A percentile compares a stretch with the other conserved stretches of the same genome.
These are phyloP conservation scores for Anthracocystis setariae DNA, from an alignment of 1,284 basidiomycete genomes.

Conservation along the genomic window DNA sequence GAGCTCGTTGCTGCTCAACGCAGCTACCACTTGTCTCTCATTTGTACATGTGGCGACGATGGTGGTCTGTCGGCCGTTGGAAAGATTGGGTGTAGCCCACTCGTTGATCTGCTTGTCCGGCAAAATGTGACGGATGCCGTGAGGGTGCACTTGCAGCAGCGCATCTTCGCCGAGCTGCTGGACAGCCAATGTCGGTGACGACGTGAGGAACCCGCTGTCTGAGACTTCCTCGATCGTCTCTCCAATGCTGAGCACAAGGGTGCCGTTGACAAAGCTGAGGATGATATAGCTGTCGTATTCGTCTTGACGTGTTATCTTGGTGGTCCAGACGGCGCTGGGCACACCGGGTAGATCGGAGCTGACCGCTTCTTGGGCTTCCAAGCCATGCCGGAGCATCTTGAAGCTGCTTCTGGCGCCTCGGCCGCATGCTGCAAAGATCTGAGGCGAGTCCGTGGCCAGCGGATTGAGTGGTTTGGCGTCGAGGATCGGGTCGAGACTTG, in stretches of 20 bases:
- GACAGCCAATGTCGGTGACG: conserved; percentile 62
- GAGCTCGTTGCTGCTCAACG: conserved; percentile 64
- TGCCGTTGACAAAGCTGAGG: conserved; percentile 67
- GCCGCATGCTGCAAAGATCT: conserved; percentile 65
- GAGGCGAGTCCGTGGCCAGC: conserved; percentile 59
- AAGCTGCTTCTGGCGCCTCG: conserved; percentile 63
- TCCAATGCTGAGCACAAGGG: conserved; percentile 65
- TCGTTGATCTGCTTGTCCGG: conserved; percentile 63
- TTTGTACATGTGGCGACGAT: conserved; percentile 66
- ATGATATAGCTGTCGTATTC: conserved; percentile 66
- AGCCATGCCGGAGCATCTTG: conserved; percentile 65
- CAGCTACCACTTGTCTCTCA: conserved; percentile 64
- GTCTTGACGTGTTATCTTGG: conserved; percentile 57
- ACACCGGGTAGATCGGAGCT: conserved; percentile 67
- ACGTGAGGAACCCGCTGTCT: conserved; percentile 64
- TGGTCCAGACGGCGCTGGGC: conserved; percentile 65
- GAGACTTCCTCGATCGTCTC: conserved; percentile 67
- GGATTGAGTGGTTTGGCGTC: conserved; percentile 63
- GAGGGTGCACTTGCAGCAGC: conserved; percentile 64
- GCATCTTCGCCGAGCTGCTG: conserved; percentile 66
- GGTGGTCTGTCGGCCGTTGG: conserved; percentile 54
- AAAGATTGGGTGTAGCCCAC: conserved; percentile 58
- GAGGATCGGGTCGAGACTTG: conserved; percentile 63
- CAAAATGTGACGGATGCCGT: conserved; percentile 65
- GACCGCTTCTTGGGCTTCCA: conserved; percentile 65